phyloP scores from a whole-genome alignment of 192 early-diverging fungal species.

The Gaertneriomyces sp. region DNA sequence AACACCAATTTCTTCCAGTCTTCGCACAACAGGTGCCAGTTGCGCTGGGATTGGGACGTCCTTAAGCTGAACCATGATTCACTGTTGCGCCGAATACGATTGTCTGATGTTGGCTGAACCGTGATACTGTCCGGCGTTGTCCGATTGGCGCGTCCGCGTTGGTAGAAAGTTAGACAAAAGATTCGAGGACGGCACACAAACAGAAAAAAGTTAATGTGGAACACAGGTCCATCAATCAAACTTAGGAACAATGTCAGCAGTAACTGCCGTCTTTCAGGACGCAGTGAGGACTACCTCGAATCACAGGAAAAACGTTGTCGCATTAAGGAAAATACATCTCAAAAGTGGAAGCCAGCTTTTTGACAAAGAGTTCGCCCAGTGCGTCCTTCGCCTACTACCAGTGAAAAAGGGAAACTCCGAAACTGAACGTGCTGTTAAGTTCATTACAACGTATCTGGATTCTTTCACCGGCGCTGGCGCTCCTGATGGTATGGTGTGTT shows the following conservation, averaged over 20 bases:
- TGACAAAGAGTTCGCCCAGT: conserved; percentile 71
- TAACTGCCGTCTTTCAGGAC: conserved; percentile 74
- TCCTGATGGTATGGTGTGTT: conserved; percentile 52
- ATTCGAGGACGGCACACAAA: too few relatives aligned
- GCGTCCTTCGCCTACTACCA: conserved; percentile 72
- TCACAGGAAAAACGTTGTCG: conserved; percentile 69
- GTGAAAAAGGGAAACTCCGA: conserved; percentile 69
- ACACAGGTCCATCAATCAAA: too few relatives aligned
- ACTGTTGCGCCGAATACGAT: too few relatives aligned
- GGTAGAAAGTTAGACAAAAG: too few relatives aligned
- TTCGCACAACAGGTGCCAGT: too few relatives aligned
- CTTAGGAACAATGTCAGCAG: conserved; percentile 2
- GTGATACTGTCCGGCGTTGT: too few relatives aligned
- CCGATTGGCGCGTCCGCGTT: too few relatives aligned
- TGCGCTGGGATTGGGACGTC: too few relatives aligned
- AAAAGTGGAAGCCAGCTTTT: conserved; percentile 48
- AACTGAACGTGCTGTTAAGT: conserved; percentile 69
- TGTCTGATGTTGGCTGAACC: too few relatives aligned
- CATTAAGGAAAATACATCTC: conserved; percentile 69
- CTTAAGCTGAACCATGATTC: too few relatives aligned
- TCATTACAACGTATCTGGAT: conserved; percentile 72
- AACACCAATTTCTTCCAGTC: too few relatives aligned
- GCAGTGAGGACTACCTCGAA: conserved; percentile 61
- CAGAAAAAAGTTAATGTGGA: too few relatives aligned
- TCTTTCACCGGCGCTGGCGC: conserved; percentile 43